phyloP scores from a whole-genome alignment of 1,284 basidiomycete species.

The Apiotrichum laibachii region DNA sequence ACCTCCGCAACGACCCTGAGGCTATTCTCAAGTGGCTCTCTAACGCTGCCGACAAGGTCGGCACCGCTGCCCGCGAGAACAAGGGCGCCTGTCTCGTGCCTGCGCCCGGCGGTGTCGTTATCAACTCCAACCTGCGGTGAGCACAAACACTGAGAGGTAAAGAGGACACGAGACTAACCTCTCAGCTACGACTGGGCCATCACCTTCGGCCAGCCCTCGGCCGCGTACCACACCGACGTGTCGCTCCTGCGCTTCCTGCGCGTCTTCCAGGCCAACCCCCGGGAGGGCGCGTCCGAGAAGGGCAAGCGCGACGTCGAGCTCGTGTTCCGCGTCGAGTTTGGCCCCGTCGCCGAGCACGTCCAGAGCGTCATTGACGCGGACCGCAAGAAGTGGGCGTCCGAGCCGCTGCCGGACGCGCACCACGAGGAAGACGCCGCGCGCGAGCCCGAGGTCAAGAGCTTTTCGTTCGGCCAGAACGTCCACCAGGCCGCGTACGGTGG shows the following conservation, averaged over 20 bases:
- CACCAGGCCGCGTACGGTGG: constrained; percentile 9
- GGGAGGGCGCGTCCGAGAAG: constrained; percentile 10
- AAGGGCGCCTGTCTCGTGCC: constrained; percentile 24
- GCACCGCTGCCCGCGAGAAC: constrained; percentile 16
- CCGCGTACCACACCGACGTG: constrained; percentile 25
- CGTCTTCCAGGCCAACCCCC: constrained; percentile 29
- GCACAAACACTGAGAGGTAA: constrained; percentile 1
- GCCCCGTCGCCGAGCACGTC: constrained; percentile 13
- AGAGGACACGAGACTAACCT: neutral
- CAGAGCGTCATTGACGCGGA: constrained; percentile 18
- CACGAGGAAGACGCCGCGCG: constrained; percentile 6
- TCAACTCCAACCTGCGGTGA: constrained; percentile 33
- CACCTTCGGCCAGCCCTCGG: constrained; percentile 23
- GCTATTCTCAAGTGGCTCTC: constrained; percentile 18
- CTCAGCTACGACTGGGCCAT: constrained; percentile 31
- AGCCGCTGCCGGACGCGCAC: constrained; percentile 2
- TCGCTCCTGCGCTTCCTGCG: constrained; percentile 25
- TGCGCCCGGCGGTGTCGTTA: constrained; percentile 17
- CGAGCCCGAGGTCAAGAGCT: constrained; percentile 13
- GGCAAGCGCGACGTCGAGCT: constrained; percentile 17
- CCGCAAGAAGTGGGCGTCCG: constrained; percentile 12
- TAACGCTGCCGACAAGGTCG: constrained; percentile 20
- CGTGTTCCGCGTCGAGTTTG: constrained; percentile 17
- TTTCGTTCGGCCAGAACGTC: constrained; percentile 4
- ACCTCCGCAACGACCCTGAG: constrained; percentile 20